Evolutionary conservation across 768 basidiomycete genomes (phyloP).

Genomic region (Paxillus ammoniavirescens): DNA sequence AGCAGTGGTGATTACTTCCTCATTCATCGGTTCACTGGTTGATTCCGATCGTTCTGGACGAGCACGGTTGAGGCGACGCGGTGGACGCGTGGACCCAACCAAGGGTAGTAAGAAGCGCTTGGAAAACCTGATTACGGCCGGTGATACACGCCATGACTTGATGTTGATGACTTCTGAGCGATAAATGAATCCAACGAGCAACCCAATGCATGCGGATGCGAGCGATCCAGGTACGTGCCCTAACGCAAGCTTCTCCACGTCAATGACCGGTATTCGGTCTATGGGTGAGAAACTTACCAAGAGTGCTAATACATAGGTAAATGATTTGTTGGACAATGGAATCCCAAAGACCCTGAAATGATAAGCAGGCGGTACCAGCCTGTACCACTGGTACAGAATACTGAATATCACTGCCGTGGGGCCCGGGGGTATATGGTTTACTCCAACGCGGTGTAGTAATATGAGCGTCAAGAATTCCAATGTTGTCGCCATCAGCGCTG

Average conservation of each 20-base stretch:
- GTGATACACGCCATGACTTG: slow-evolving; percentile 77
- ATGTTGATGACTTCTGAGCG: slow-evolving; percentile 79
- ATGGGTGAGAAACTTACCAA: slow-evolving; percentile 49
- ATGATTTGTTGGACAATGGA: slow-evolving; percentile 72
- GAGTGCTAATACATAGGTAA: slow-evolving; percentile 65
- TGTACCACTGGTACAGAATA: slow-evolving; percentile 78
- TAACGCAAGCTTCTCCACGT: slow-evolving; percentile 56
- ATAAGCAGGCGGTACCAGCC: slow-evolving; percentile 77
- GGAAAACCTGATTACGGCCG: slow-evolving; percentile 52
- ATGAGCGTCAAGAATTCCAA: slow-evolving; percentile 67
- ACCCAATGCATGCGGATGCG: slow-evolving; percentile 59
- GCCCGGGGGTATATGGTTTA: slow-evolving; percentile 76
- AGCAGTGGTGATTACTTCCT: slow-evolving; percentile 67
- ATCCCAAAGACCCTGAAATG: slow-evolving; percentile 74
- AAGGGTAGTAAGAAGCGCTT: slow-evolving; percentile 62
- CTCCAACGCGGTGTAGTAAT: slow-evolving; percentile 59
- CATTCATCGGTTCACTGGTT: slow-evolving; percentile 34
- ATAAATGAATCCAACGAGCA: slow-evolving; percentile 74
- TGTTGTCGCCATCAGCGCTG: slow-evolving; percentile 62
- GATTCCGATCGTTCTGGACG: slow-evolving; percentile 53
- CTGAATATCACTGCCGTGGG: slow-evolving; percentile 76
- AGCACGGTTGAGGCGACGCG: slow-evolving; percentile 69
- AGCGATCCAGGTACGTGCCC: slow-evolving; percentile 67
- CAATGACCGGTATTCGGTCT: slow-evolving; percentile 3
- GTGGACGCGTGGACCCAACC: slow-evolving; percentile 60